Base-by-base conservation (phyloP, 225 moss, liverwort and hornwort species). In the Sphagnum tenellum region DNA sequence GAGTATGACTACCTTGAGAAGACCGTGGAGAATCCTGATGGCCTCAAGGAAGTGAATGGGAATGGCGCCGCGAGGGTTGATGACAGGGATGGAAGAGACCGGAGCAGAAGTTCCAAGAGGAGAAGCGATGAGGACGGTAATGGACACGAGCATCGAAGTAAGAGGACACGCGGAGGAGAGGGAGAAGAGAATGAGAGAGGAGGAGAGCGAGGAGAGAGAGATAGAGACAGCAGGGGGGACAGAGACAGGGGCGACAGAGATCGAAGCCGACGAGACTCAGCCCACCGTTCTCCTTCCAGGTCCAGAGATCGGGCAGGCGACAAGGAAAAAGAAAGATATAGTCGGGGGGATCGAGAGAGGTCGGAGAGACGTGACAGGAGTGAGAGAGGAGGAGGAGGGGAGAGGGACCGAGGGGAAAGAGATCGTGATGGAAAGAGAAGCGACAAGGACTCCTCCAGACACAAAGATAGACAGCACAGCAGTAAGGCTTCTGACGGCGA, bases 1-100 rank as follows among this genome's bases (percentile, higher is more conserved):
- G 98, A 98, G 86, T 98, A 98, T 61, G 98, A 98, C 60, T 98
- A 98, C 73, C 61, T 98, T 60, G 98, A 98, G 77, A 98, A 98
- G 80, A 98, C 87, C 67, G 93, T 92, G 53, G 98, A 93, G 64
- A 86, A 81, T 59, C 86, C 75, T 13, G 84, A 89, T 64, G 81
- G 71, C 2, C 5, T 72, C 59, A 80, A 75, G 52, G 81, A 77
- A 66, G 75, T 79, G 5, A 90, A 84, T 1, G 83, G 83, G 63
- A 81, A 81, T 57, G 81, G 76, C 13, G 62, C 29, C 29, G 69
- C 65, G 9, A 72, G 74, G 59, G 58, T 51, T 5, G 79, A 88
- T 29, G 82, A 80, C 56, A 74, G 81, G 51, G 92, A 92, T 63
- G 89, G 88, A 3, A 73, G 86, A 70, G 89, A 88, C 44, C 88